Conservation (phyloP, 805 yeast genomes). For the Yamadazyma scolyti region DNA sequence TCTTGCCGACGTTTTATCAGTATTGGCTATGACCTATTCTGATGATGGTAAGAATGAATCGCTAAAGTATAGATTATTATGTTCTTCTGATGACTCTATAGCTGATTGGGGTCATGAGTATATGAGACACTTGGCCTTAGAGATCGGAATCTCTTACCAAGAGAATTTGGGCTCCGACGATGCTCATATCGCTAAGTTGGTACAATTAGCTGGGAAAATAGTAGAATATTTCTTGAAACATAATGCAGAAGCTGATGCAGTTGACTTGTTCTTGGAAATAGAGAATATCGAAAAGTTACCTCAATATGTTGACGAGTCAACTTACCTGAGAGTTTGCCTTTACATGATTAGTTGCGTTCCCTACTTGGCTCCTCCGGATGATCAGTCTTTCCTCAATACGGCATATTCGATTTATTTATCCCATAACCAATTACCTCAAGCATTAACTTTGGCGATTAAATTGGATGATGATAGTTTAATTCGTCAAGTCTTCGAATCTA, state of each 20-base stretch:
- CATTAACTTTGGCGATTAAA: slow-evolving; percentile 83
- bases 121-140: slow-evolving; percentile 90
- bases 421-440: slow-evolving; percentile 81
- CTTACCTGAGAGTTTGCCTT: slow-evolving; percentile 84
- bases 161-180: slow-evolving; percentile 40
- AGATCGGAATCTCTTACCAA: slow-evolving; percentile 85
- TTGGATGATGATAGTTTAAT: slow-evolving; percentile 79
- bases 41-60: slow-evolving; percentile 78
- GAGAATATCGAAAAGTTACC: slow-evolving; percentile 83
- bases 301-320: slow-evolving; percentile 77
- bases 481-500: slow-evolving; percentile 75
- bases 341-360: slow-evolving; percentile 98
- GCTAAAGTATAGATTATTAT: slow-evolving; percentile 67
- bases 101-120: slow-evolving; percentile 98
- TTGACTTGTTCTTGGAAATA: slow-evolving; percentile 84
- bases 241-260: slow-evolving; percentile 98
- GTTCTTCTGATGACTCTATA: slow-evolving; percentile 47
- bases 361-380: slow-evolving; percentile 92
- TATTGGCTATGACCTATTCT: slow-evolving; percentile 90
- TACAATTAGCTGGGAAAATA: slow-evolving; percentile 67
- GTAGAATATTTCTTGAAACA: slow-evolving; percentile 89
- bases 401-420: slow-evolving; percentile 82
- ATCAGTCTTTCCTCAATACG: slow-evolving; percentile 76
- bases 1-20: slow-evolving; percentile 87
- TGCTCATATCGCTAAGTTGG: slow-evolving; percentile 38